Conservation (phyloP, 1,284 basidiomycete genomes). For the Microbotryum violaceum region DNA sequence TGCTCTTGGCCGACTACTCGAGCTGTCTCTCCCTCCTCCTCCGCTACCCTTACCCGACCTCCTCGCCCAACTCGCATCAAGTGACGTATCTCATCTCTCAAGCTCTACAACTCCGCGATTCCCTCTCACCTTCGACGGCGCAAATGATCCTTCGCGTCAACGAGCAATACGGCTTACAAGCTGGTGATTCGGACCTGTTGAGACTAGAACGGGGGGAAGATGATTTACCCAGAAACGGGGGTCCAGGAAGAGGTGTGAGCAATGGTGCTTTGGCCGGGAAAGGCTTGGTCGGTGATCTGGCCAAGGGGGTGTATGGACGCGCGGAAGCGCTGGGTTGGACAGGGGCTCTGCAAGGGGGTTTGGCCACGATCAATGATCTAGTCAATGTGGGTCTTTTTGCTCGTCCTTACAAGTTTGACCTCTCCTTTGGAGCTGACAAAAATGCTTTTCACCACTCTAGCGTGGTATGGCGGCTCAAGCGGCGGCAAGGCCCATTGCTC, state of each 20-base stretch:
- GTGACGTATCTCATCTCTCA: slow-evolving; percentile 58
- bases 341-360: slow-evolving; percentile 34
- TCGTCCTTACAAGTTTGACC: neutral
- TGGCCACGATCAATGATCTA: slow-evolving; percentile 27
- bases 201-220: neutral
- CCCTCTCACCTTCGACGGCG: slow-evolving; percentile 29
- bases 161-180: neutral
- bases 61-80: neutral
- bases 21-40: slow-evolving; percentile 70
- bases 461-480: neutral
- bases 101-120: slow-evolving; percentile 64
- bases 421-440: too few relatives aligned
- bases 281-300: slow-evolving; percentile 24
- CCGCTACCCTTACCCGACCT: slow-evolving; percentile 56
- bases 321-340: slow-evolving; percentile 27
- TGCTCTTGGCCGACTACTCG: slow-evolving; percentile 76
- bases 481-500: neutral
- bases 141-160: neutral
- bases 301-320: slow-evolving; percentile 32
- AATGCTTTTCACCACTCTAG: neutral
- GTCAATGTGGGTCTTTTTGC: slow-evolving; percentile 18
- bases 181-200: too few relatives aligned
- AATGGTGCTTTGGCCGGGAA: slow-evolving; percentile 8
- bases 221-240: neutral
- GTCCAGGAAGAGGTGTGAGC: neutral